phyloP scores from a whole-genome alignment of 257 asterid genomes.

The Solanum lycopersicoides region DNA sequence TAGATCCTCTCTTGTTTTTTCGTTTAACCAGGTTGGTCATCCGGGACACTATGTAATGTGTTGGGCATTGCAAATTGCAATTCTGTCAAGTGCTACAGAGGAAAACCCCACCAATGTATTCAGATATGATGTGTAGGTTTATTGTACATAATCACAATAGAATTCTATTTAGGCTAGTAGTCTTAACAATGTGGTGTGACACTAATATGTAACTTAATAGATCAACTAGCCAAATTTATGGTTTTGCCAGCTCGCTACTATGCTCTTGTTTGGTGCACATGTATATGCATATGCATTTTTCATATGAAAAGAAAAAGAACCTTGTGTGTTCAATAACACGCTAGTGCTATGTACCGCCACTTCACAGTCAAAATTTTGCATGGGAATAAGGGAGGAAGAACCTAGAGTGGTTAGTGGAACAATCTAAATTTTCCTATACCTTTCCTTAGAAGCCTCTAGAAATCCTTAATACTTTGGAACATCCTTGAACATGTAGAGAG shows the following conservation, averaged over 20 bases:
- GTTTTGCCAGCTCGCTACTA: background rate
- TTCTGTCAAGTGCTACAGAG: background rate
- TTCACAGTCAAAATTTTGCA: too few species aligned
- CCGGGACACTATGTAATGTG: background rate
- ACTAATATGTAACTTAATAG: background rate
- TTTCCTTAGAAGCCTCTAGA: too few species aligned
- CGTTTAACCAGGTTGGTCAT: background rate
- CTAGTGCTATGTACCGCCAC: too few species aligned
- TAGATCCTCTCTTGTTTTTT: background rate
- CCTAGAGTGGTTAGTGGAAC: too few species aligned
- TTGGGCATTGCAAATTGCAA: background rate
- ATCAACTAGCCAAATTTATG: background rate
- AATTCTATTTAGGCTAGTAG: background rate
- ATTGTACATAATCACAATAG: background rate
- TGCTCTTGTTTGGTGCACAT: background rate
- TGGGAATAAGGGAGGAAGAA: too few species aligned
- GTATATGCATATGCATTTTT: background rate
- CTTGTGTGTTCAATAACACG: background rate
- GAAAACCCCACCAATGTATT: background rate
- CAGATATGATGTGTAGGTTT: background rate
- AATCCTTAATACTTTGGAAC: too few species aligned
- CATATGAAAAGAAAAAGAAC: background rate
- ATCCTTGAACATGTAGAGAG: too few species aligned
- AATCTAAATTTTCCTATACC: too few species aligned
- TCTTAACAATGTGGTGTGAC: background rate